These are phyloP conservation scores for Lotmaria passim DNA, from an alignment of 208 protist species.

Conservation along the genomic window DNA sequence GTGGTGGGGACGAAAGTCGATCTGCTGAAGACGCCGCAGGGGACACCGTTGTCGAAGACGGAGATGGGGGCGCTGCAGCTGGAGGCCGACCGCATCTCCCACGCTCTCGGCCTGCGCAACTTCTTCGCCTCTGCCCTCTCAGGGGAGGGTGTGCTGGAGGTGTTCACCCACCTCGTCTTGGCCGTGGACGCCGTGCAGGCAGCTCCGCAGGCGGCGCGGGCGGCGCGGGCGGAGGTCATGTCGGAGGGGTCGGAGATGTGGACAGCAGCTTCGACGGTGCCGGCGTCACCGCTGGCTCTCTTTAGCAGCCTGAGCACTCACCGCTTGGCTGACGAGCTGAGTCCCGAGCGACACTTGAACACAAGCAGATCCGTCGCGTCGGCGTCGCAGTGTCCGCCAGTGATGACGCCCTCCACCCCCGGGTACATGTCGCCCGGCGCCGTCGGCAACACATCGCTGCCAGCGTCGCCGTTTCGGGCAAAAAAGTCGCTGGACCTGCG, in stretches of 20 bases:
- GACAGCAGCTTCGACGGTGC: constrained; percentile 20
- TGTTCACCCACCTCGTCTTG: constrained; percentile 55
- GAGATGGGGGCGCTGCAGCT: constrained; percentile 16
- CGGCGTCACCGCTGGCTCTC: constrained; percentile 6
- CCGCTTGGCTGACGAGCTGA: neutral
- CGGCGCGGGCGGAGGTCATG: neutral
- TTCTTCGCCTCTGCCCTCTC: constrained; percentile 44
- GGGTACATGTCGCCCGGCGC: constrained; percentile 6
- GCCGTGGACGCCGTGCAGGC: constrained; percentile 51
- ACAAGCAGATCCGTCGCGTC: neutral
- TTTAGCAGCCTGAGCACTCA: neutral
- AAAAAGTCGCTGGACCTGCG: constrained; percentile 46
- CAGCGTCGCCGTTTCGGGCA: neutral
- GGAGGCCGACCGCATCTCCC: constrained; percentile 46
- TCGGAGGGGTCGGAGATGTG: constrained; percentile 9
- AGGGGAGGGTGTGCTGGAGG: constrained; percentile 44
- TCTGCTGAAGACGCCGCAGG: constrained; percentile 17
- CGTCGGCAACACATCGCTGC: neutral
- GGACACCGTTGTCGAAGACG: neutral
- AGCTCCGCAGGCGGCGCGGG: constrained; percentile 10
- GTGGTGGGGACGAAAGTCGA: constrained; percentile 55
- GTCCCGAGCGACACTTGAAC: neutral
- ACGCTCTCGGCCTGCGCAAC: constrained; percentile 51
- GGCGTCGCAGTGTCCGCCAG: neutral
- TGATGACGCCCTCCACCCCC: neutral